Percentiles rank a stretch among this genome's conserved stretches.
phyloP scores from a whole-genome alignment of 331 rosid genomes.

The Erythrophleum ivorense region DNA sequence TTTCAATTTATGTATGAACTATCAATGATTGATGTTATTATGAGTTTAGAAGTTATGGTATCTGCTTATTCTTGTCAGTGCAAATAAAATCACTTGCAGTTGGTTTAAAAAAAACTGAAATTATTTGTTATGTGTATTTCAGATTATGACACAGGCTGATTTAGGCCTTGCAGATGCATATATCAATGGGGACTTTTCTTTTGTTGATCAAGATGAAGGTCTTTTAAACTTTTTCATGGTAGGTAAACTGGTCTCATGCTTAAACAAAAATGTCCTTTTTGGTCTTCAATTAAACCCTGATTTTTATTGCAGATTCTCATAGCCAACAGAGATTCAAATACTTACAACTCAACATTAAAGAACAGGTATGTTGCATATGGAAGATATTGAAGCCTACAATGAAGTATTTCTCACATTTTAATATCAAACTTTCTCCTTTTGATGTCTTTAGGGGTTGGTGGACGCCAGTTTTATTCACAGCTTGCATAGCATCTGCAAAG shows the following conservation, averaged over 20 bases:
- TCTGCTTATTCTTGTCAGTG: constrained; percentile 14
- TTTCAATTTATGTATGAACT: constrained; percentile 11
- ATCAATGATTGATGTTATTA: neutral
- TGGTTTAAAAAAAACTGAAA: neutral
- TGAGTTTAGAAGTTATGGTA: constrained; percentile 17
- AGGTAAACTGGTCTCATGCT: constrained; percentile 14
- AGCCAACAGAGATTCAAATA: constrained; percentile 74
- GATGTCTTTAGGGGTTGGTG: constrained; percentile 85
- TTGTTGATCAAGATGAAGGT: constrained; percentile 79
- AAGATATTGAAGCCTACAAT: neutral
- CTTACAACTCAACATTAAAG: constrained; percentile 53
- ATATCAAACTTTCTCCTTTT: constrained; percentile 25
- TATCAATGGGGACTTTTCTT: constrained; percentile 80
- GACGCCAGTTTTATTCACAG: constrained; percentile 78
- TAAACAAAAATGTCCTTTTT: constrained; percentile 8
- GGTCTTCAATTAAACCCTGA: constrained; percentile 23
- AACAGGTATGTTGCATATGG: constrained; percentile 52
- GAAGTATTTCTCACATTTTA: constrained; percentile 4
- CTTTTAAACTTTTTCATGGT: constrained; percentile 76
- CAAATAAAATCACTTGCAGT: constrained; percentile 13
- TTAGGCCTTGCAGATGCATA: constrained; percentile 98
- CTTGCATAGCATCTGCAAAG: constrained; percentile 78
- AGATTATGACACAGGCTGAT: constrained; percentile 91
- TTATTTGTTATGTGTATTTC: constrained; percentile 33
- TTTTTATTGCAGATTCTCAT: constrained; percentile 72